Percentiles rank a stretch among this genome's conserved stretches.
These are phyloP conservation scores for Dothideomycetes sp. DNA, from an alignment of 2,329 filamentous ascomycete genomes.

Conservation along the genomic window DNA sequence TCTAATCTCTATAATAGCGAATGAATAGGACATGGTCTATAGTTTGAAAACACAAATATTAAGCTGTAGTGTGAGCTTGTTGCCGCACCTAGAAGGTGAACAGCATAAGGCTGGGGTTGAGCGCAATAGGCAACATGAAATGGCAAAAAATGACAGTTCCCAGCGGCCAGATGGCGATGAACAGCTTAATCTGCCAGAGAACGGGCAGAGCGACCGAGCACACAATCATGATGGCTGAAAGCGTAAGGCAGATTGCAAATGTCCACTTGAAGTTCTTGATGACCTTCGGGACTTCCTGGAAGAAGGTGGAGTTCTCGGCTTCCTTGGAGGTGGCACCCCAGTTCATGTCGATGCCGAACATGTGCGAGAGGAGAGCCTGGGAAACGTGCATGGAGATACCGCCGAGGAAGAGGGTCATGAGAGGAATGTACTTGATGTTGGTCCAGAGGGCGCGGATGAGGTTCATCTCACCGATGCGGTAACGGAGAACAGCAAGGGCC, in stretches of 20 bases:
- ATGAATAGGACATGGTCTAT: too few relatives aligned
- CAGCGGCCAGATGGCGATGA: conserved; percentile 51
- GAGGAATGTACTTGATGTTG: conserved; percentile 56
- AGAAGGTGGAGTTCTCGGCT: conserved; percentile 45
- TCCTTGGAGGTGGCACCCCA: conserved; percentile 52
- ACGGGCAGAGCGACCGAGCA: conserved; percentile 35
- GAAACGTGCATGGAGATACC: conserved; percentile 29
- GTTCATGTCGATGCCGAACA: conserved; percentile 29
- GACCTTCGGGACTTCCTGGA: conserved; percentile 44
- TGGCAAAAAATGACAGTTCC: conserved; percentile 41
- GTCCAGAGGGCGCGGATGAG: conserved; percentile 42
- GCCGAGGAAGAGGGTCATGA: conserved; percentile 29
- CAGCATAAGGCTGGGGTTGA: conserved; percentile 55
- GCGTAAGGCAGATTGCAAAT: conserved; percentile 38
- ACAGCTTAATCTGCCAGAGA: conserved; percentile 45
- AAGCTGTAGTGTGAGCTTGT: too few relatives aligned
- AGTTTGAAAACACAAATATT: too few relatives aligned
- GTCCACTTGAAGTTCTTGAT: conserved; percentile 46
- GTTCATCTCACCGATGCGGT: conserved; percentile 54
- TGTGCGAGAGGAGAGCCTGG: conserved; percentile 27
- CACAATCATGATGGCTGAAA: conserved; percentile 38
- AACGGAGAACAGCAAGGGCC: conserved; percentile 60
- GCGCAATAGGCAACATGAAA: conserved; percentile 46
- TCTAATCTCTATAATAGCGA: too few relatives aligned
- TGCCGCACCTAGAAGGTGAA: conserved; percentile 47